Base-by-base conservation (phyloP, 2,329 filamentous ascomycete species). In the Monilinia fructigena region DNA sequence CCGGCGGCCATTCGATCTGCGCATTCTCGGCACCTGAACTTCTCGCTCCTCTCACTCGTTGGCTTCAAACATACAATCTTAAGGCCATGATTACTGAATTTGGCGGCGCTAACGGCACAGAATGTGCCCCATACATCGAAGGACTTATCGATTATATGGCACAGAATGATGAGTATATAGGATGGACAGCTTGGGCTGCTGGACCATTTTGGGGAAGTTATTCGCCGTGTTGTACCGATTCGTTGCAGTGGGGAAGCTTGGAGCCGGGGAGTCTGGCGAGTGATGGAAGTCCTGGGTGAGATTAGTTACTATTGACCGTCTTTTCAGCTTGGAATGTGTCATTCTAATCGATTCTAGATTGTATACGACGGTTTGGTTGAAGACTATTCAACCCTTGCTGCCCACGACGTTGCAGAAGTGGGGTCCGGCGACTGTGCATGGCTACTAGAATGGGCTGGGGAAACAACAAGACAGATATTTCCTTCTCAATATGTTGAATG, bases 81-180 rank as follows among this genome's bases (percentile, higher is more conserved):
- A 82, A 81, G 70, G 81, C 80, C 52, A 79, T 83, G 72, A 77
- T 83, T 54, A 81, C 81, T 54, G 81, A 83, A 68, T 83, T 83
- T 68, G 81, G 82, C 55, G 80, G 78, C 4, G 74, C 77, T 10
- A 81, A 81, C 68, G 79, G 79, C 48, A 80, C 80, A 0, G 77
- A 76, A 55, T 80, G 79, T 68, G 76, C 73, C 0, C 69, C 71
- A 3, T 80, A 81, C 73, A 76, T 83, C 6, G 73, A 74, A 16
- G 76, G 78, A 40, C 78, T 82, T 8, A 67, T 83, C 18, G 77
- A 80, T 62, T 81, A 82, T 71, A 81, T 83, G 77, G 75, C 77
- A 35, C 66, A 76, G n/a, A 81, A 82, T 68, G 74, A 77, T 1
- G 79, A 78, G 69, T 82, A 81, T 68, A 82, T 83, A 55, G 81